A percentile compares a stretch with the other conserved stretches of the same genome.
These are phyloP conservation scores for Cryphonectria parasitica DNA, from an alignment of 2,329 filamentous ascomycete species.

Conservation along the genomic window DNA sequence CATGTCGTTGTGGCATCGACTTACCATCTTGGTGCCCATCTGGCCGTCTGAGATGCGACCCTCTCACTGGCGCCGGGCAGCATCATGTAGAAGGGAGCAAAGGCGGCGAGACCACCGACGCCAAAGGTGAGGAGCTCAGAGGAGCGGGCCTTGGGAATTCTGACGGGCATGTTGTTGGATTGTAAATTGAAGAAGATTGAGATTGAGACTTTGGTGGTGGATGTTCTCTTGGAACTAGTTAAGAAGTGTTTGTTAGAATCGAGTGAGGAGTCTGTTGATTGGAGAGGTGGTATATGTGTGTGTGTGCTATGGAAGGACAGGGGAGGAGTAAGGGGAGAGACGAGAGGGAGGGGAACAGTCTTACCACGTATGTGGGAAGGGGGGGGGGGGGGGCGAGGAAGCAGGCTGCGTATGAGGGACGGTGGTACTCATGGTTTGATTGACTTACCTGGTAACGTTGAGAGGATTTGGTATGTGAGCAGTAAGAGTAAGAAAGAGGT, in stretches of 20 bases:
- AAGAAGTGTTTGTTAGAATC: not conserved
- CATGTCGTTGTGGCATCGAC: not conserved
- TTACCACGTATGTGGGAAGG: not conserved
- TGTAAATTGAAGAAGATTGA: not conserved
- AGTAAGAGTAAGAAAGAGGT: not conserved
- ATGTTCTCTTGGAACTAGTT: not conserved
- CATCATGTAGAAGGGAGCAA: constrained; percentile 62
- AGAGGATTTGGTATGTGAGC: not conserved
- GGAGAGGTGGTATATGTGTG: not conserved
- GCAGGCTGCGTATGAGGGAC: not conserved
- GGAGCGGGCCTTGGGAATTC: constrained; percentile 53
- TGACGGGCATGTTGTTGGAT: constrained; percentile 48
- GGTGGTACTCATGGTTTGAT: no score
- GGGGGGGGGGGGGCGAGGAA: no score
- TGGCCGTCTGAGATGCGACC: constrained; percentile 56
- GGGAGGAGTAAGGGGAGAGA: not conserved
- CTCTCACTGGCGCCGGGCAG: constrained; percentile 60
- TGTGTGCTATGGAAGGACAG: not conserved
- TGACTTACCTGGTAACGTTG: not conserved
- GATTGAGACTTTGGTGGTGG: not conserved
- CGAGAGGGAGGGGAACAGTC: not conserved
- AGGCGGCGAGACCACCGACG: constrained; percentile 55
- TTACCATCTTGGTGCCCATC: constrained; percentile 62
- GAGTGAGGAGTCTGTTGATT: not conserved
- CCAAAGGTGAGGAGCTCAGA: constrained; percentile 58